Conservation (phyloP, 805 yeast genomes). For the Ogataea naganishii region DNA sequence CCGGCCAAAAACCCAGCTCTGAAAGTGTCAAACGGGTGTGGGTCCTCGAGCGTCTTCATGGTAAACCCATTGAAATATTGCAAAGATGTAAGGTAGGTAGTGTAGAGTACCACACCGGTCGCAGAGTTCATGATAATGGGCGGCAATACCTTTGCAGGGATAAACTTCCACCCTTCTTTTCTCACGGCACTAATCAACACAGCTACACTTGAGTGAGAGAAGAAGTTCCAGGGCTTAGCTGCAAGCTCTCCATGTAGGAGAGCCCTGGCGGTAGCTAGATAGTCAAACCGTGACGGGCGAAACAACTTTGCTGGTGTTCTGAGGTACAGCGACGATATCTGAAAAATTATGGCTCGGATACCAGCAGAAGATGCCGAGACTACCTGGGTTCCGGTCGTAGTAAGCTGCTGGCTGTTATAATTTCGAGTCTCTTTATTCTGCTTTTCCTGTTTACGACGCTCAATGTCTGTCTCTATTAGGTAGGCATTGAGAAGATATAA, state of each 20-base stretch:
- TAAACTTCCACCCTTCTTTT: constrained; percentile 76
- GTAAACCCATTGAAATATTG: constrained; percentile 24
- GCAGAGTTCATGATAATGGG: constrained; percentile 84
- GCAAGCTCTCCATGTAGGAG: constrained; percentile 35
- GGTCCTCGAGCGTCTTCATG: constrained; percentile 16
- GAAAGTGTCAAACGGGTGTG: constrained; percentile 47
- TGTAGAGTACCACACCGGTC: constrained; percentile 81
- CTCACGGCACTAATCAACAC: constrained; percentile 61
- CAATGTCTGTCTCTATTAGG: background rate
- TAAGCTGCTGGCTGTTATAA: constrained; percentile 16
- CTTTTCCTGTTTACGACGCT: background rate
- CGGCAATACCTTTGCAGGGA: constrained; percentile 80
- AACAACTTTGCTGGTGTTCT: constrained; percentile 81
- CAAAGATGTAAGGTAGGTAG: constrained; percentile 61
- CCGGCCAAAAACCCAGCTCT: constrained; percentile 85
- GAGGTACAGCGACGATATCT: constrained; percentile 66
- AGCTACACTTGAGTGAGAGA: constrained; percentile 76
- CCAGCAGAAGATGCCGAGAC: constrained; percentile 84
- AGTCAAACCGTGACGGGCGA: constrained; percentile 86
- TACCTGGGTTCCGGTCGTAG: constrained; percentile 35
- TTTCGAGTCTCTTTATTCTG: background rate
- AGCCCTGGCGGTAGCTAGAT: constrained; percentile 59
- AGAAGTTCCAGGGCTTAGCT: constrained; percentile 40
- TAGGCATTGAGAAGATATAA: background rate
- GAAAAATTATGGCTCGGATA: constrained; percentile 73